Evolutionary conservation across 495 filamentous ascomycete species (phyloP).

Genomic region (Aspergillus conjunctus): DNA sequence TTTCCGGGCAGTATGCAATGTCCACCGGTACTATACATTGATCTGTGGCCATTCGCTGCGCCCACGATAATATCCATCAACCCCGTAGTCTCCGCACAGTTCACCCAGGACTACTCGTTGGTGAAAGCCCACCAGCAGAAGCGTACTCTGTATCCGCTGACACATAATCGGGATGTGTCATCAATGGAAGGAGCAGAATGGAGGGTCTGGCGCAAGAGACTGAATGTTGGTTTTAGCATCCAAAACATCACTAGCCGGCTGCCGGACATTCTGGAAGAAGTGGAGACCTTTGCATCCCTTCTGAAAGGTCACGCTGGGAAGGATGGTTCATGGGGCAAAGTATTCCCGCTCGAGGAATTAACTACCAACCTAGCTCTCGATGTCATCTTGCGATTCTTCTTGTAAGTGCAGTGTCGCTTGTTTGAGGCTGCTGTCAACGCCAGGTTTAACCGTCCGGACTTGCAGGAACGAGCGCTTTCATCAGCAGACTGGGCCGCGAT

Average conservation of each 20-base stretch:
- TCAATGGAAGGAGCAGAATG: background rate
- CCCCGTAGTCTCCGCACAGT: background rate
- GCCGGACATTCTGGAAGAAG: background rate
- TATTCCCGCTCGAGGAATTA: background rate
- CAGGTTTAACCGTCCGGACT: background rate
- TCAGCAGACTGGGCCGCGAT: background rate
- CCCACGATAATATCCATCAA: background rate
- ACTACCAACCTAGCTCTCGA: background rate
- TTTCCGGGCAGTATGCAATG: background rate
- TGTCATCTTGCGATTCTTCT: background rate
- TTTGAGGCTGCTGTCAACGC: background rate
- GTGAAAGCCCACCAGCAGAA: background rate
- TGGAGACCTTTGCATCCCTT: background rate
- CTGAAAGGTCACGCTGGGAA: background rate
- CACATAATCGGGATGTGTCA: background rate
- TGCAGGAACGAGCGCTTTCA: background rate
- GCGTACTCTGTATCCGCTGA: background rate
- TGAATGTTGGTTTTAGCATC: slow-evolving; percentile 1
- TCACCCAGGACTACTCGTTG: background rate
- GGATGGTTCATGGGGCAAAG: background rate
- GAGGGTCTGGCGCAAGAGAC: slow-evolving; percentile 1
- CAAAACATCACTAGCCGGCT: background rate
- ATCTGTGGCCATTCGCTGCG: slow-evolving; percentile 4
- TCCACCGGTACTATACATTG: background rate
- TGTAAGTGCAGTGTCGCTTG: background rate